Percentiles rank a stretch among this genome's conserved stretches.
These are phyloP conservation scores for Purshia tridentata DNA, from an alignment of 306 rosid species.

Conservation along the genomic window DNA sequence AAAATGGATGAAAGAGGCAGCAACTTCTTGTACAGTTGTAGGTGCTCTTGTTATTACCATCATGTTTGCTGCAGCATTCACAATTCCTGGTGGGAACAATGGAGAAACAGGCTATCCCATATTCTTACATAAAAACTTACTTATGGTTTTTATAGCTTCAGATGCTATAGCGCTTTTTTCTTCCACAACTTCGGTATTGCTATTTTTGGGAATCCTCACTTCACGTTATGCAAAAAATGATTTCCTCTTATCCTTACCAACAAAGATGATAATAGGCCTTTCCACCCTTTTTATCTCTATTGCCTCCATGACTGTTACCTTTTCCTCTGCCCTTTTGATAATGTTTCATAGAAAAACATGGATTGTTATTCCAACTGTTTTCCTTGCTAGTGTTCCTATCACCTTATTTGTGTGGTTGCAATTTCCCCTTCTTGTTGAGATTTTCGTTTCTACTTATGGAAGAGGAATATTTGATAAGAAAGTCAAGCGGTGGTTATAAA, in stretches of 20 bases:
- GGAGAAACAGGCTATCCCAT: background rate
- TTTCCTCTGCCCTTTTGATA: conserved; percentile 34
- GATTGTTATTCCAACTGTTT: conserved; percentile 21
- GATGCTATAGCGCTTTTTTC: conserved; percentile 39
- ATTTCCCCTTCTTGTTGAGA: conserved; percentile 29
- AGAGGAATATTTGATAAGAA: conserved; percentile 17
- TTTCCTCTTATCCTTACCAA: conserved; percentile 31
- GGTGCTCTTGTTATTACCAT: conserved; percentile 43
- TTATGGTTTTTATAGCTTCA: conserved; percentile 20
- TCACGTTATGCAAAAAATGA: conserved; percentile 45
- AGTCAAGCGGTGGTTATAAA: no score
- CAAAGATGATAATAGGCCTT: conserved; percentile 38
- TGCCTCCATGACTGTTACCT: conserved; percentile 41
- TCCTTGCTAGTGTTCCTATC: conserved; percentile 28
- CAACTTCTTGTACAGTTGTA: conserved; percentile 44
- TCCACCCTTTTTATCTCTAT: conserved; percentile 37
- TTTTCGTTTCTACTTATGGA: conserved; percentile 23
- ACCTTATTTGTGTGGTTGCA: conserved; percentile 22
- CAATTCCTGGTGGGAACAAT: conserved; percentile 39
- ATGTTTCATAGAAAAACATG: conserved; percentile 16
- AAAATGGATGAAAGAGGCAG: conserved; percentile 48
- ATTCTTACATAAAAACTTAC: background rate
- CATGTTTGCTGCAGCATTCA: conserved; percentile 43
- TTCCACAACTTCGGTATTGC: conserved; percentile 19
- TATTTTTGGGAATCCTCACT: conserved; percentile 37